Evolutionary conservation across 2,329 filamentous ascomycete genomes (phyloP).

Genomic region (Xylariaceae sp.): DNA sequence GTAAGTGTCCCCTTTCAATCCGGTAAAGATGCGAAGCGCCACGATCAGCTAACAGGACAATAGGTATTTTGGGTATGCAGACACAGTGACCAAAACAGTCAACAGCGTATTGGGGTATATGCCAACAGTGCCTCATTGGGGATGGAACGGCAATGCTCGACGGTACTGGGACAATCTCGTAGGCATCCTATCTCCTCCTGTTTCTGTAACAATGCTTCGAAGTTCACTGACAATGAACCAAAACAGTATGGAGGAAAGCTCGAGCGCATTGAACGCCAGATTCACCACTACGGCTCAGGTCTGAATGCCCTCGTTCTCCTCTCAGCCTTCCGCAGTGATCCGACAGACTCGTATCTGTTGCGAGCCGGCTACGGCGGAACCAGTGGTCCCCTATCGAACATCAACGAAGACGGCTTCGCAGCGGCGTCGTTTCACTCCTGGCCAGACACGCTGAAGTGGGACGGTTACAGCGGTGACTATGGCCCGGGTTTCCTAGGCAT

Average conservation of each 20-base stretch:
- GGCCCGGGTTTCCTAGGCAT: constrained; percentile 50
- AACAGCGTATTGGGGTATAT: constrained; percentile 51
- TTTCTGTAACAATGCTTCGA: neutral
- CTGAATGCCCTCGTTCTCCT: constrained; percentile 53
- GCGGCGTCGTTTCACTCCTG: constrained; percentile 52
- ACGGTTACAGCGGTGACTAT: constrained; percentile 53
- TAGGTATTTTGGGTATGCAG: constrained; percentile 44
- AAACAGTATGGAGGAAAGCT: constrained; percentile 38
- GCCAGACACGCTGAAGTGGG: constrained; percentile 51
- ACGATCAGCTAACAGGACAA: neutral
- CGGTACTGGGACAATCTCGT: constrained; percentile 55
- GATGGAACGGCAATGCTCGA: constrained; percentile 56
- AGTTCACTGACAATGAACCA: neutral
- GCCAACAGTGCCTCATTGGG: constrained; percentile 55
- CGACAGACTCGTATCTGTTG: constrained; percentile 44
- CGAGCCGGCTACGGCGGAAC: constrained; percentile 50
- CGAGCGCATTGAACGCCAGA: constrained; percentile 41
- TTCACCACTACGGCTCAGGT: constrained; percentile 57
- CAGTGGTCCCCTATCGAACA: constrained; percentile 49
- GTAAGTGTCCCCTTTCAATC: constrained; percentile 23
- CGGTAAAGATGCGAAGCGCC: neutral
- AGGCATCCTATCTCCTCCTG: neutral
- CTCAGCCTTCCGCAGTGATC: constrained; percentile 42
- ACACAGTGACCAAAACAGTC: constrained; percentile 44
- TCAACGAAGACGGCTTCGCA: constrained; percentile 49